phyloP scores from a whole-genome alignment of 441 rosid genomes.

The Pelargonium cotyledonis region DNA sequence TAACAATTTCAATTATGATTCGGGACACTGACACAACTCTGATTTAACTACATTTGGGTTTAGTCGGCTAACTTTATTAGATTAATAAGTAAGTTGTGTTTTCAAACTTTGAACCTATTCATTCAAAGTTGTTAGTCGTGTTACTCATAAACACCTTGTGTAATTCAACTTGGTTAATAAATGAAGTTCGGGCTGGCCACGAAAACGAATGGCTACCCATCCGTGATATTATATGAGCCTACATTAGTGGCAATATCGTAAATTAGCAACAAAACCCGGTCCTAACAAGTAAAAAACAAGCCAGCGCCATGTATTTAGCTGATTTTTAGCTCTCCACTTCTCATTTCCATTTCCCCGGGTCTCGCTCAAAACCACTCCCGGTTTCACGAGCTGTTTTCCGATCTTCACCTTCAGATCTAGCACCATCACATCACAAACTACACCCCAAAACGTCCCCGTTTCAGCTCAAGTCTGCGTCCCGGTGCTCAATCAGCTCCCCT shows the following conservation, averaged over 20 bases:
- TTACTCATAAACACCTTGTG: too few relatives aligned
- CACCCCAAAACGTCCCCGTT: background rate
- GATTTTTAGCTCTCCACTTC: background rate
- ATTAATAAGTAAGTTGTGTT: too few relatives aligned
- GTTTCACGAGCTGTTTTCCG: conserved; percentile 3
- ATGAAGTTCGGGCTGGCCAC: too few relatives aligned
- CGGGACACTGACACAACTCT: too few relatives aligned
- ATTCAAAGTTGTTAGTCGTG: too few relatives aligned
- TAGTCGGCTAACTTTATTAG: too few relatives aligned
- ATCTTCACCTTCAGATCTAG: conserved; percentile 5
- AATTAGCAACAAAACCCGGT: background rate
- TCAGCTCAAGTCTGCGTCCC: background rate
- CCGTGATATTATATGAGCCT: background rate
- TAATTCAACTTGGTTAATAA: too few relatives aligned
- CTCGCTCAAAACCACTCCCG: conserved; percentile 4
- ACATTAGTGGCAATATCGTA: background rate
- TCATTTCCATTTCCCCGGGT: conserved; percentile 12
- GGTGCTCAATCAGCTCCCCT: background rate
- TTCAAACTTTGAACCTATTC: too few relatives aligned
- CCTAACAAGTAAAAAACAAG: background rate
- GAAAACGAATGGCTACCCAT: too few relatives aligned
- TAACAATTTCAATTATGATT: too few relatives aligned
- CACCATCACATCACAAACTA: background rate
- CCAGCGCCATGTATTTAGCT: background rate
- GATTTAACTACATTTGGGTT: too few relatives aligned